phyloP scores from a whole-genome alignment of 495 filamentous ascomycete genomes.

The Penicillium argentinense region DNA sequence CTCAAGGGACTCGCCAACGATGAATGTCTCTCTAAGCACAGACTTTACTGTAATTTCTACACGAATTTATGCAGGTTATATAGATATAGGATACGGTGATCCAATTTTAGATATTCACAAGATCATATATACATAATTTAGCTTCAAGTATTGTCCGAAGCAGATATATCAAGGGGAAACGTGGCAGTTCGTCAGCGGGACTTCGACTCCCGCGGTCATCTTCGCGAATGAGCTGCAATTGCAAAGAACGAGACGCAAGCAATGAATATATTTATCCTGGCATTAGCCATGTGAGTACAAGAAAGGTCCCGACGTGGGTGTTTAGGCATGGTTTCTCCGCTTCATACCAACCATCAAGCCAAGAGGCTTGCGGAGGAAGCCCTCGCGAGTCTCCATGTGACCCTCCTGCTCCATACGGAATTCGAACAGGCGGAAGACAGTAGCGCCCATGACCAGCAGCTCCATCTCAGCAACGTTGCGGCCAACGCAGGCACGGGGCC shows the following conservation, averaged over 20 bases:
- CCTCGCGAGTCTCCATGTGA: conserved; percentile 76
- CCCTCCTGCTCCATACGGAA: conserved; percentile 68
- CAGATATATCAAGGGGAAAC: conserved; percentile 5
- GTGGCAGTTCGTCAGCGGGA: conserved; percentile 16
- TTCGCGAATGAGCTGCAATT: not conserved
- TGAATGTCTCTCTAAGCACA: too few relatives aligned
- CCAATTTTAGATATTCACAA: not conserved
- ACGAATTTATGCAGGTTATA: too few relatives aligned
- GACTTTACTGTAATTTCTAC: too few relatives aligned
- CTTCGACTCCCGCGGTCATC: not conserved
- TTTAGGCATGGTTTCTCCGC: conserved; percentile 33
- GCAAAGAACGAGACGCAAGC: too few relatives aligned
- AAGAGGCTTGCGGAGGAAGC: conserved; percentile 87
- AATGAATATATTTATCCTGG: too few relatives aligned
- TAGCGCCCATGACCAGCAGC: conserved; percentile 74
- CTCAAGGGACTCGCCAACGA: too few relatives aligned
- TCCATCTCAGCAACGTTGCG: conserved; percentile 94
- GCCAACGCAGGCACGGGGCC: conserved; percentile 80
- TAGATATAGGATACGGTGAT: not conserved
- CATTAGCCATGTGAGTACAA: too few relatives aligned
- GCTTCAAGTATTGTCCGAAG: not conserved
- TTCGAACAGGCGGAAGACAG: conserved; percentile 73
- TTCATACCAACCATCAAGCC: conserved; percentile 71
- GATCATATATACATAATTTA: conserved; percentile 21
- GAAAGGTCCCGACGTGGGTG: too few relatives aligned